phyloP scores from a whole-genome alignment of 805 yeast species.

The Starmerella kuoi region DNA sequence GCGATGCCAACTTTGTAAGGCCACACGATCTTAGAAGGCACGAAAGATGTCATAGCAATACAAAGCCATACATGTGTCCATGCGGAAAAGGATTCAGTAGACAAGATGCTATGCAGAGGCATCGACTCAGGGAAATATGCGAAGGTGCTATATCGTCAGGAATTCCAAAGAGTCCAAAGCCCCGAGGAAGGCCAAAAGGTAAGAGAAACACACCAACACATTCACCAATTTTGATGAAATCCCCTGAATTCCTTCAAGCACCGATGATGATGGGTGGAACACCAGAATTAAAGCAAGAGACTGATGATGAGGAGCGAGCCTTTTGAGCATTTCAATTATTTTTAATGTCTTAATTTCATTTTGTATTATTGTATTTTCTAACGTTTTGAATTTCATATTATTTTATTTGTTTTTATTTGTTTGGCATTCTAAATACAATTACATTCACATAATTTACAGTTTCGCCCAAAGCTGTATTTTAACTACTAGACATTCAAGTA shows the following conservation, averaged over 20 bases:
- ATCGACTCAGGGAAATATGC: slow-evolving; percentile 67
- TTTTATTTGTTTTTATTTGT: too few relatives aligned
- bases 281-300: too few relatives aligned
- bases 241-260: not conserved
- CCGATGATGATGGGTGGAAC: too few relatives aligned
- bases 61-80: slow-evolving; percentile 55
- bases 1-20: slow-evolving; percentile 80
- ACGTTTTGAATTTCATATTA: too few relatives aligned
- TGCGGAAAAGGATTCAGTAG: slow-evolving; percentile 93
- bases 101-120: slow-evolving; percentile 77
- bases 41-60: slow-evolving; percentile 69
- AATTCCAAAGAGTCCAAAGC: slow-evolving; percentile 14
- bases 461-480: too few relatives aligned
- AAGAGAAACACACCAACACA: slow-evolving; percentile 9
- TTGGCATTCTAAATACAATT: too few relatives aligned
- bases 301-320: too few relatives aligned
- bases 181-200: slow-evolving; percentile 18
- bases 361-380: not conserved
- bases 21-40: slow-evolving; percentile 92
- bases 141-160: slow-evolving; percentile 45
- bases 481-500: too few relatives aligned
- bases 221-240: slow-evolving; percentile 1
- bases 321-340: too few relatives aligned
- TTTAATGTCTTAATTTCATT: not conserved
- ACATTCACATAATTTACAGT: too few relatives aligned